Conservation (phyloP, 202 grass and related monocot genomes). For the Eragrostis tef region DNA sequence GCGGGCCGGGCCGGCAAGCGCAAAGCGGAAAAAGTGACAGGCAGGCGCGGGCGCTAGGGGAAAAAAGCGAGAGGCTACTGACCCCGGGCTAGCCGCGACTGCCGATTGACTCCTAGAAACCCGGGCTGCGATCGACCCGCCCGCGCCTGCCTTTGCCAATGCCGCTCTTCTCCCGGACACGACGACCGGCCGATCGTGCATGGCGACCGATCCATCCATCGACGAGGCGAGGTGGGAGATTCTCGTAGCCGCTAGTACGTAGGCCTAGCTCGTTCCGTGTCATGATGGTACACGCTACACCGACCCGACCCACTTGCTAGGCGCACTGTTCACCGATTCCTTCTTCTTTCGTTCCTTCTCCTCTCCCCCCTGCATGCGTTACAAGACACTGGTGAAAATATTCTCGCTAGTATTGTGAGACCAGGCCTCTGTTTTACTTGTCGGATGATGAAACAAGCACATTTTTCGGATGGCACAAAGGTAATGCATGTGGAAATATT, state of each 20-base stretch:
- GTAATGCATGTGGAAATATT: not conserved
- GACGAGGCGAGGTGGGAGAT: slow-evolving; percentile 36
- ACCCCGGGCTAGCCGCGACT: not conserved
- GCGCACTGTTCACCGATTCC: slow-evolving; percentile 17
- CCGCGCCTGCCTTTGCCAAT: slow-evolving; percentile 25
- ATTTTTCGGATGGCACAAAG: not conserved
- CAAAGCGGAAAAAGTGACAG: slow-evolving; percentile 54
- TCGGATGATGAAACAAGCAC: not conserved
- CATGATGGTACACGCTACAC: slow-evolving; percentile 28
- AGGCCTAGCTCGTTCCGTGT: slow-evolving; percentile 39
- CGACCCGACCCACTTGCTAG: not conserved
- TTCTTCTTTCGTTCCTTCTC: not conserved
- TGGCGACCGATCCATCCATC: no score
- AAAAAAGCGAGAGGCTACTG: slow-evolving; percentile 2
- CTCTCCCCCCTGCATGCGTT: not conserved
- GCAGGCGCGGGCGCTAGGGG: not conserved
- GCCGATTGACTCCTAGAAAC: slow-evolving; percentile 66
- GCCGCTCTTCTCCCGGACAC: slow-evolving; percentile 56
- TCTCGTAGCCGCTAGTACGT: slow-evolving; percentile 7
- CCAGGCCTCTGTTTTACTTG: not conserved
- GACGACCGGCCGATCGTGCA: slow-evolving; percentile 42
- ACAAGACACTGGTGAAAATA: not conserved
- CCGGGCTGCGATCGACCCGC: slow-evolving; percentile 43
- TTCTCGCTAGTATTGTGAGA: not conserved
- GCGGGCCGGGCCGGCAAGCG: slow-evolving; percentile 18